Evolutionary conservation across 805 yeast genomes (phyloP), one percentile per base, ranked within the genome.

Genomic region (Sungouiozyma ichnusensis): DNA sequence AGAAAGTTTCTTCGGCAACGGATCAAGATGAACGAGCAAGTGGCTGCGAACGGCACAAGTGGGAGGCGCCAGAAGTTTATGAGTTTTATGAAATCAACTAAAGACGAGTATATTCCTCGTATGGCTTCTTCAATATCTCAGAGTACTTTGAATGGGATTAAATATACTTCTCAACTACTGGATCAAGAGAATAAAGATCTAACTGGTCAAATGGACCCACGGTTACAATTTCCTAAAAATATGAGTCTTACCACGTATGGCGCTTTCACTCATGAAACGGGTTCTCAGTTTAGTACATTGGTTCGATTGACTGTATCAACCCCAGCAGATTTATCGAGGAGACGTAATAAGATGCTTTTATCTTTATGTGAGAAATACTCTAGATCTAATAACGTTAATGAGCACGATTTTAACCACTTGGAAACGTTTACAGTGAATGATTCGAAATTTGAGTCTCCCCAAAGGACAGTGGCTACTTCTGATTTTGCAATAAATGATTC

Each of bases 261-360:
- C 17, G 71, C 79, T 3, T 80, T 71, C 57, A 68, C 78, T 0
- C 61, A 74, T 5, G 48, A 13, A 15, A 33, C 20, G n/a, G 16
- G 27, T 17, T 14, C 56, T 14, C 53, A 53, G 6, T 76, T 67
- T 48, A 72, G 73, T 33, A 73, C 81, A 2, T 76, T 77, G 31
- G 75, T 88, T 2, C 70, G 84, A 36, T 95, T 96, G 5, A 76
- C 83, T 73, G 69, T 76, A 9, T 71, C 54, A 41, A 69, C 83
- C 35, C 85, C 87, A 0, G 94, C 94, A 1, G 66, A 54, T 40
- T 37, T 72, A 7, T 73, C 77, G 68, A 72, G 74, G 24, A 67
- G 94, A 35, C 85, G 81, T 53, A 85, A 86, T 59, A 66, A 79
- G 44, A 58, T 88, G 36, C 66, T 88, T 27, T 58, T 82, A 17